Conservation (phyloP, 2,329 filamentous ascomycete genomes). For the Cytospora paraplurivora region DNA sequence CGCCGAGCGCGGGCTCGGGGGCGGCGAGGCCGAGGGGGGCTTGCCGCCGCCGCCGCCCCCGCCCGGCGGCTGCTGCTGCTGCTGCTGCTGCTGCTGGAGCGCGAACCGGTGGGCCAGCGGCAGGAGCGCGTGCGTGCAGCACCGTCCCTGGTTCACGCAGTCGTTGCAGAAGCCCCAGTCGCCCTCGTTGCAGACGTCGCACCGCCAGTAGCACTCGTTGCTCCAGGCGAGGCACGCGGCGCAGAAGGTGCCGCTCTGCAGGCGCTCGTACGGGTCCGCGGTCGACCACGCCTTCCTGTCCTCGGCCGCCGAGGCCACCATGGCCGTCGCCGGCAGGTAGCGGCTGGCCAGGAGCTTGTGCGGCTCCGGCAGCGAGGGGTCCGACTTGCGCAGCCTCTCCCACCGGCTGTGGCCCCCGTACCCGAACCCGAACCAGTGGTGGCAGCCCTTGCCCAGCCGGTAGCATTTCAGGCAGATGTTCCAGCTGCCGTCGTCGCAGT, state of each 20-base stretch:
- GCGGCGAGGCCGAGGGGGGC: conserved; percentile 39
- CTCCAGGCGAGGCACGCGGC: conserved; percentile 71
- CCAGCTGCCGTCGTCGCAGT: conserved; percentile 71
- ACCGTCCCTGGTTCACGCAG: conserved; percentile 80
- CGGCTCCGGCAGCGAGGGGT: conserved; percentile 48
- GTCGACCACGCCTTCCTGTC: conserved; percentile 61
- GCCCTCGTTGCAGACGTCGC: conserved; percentile 82
- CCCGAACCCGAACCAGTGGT: conserved; percentile 88
- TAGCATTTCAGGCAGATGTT: conserved; percentile 84
- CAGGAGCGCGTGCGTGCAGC: conserved; percentile 79
- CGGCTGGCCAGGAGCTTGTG: conserved; percentile 62
- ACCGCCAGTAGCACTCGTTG: conserved; percentile 89
- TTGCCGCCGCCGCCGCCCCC: no score
- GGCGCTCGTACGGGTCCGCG: conserved; percentile 66
- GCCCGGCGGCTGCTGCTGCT: no score
- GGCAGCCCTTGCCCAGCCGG: conserved; percentile 72
- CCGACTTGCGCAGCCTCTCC: conserved; percentile 53
- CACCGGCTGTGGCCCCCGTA: conserved; percentile 69
- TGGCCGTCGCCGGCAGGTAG: conserved; percentile 52
- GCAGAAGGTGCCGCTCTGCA: conserved; percentile 85
- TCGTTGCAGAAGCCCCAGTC: conserved; percentile 90
- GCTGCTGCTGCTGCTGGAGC: conserved; percentile 32
- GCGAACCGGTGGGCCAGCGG: conserved; percentile 66
- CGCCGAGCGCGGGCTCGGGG: conserved; percentile 46
- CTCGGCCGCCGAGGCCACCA: conserved; percentile 53